These are phyloP conservation scores for Ophiostoma australiae DNA, from an alignment of 2,329 filamentous ascomycete species.

Conservation along the genomic window DNA sequence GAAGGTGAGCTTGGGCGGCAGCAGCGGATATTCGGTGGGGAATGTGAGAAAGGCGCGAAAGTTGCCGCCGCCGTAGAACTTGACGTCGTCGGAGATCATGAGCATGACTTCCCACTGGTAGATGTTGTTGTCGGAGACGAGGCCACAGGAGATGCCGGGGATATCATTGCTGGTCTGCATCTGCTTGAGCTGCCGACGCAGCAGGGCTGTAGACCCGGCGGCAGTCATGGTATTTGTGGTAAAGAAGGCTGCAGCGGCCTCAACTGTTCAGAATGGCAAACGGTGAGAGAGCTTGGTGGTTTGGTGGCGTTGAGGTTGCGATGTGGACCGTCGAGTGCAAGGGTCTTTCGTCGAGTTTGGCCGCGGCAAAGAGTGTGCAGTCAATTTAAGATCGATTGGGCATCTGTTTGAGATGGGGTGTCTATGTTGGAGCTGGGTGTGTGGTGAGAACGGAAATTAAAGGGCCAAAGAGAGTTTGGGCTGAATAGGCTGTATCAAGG, in stretches of 20 bases:
- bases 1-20: constrained; percentile 86
- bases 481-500: not conserved
- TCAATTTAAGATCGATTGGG: not conserved
- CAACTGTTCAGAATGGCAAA: not conserved
- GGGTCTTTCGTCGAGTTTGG: not conserved
- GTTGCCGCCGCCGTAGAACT: constrained; percentile 89
- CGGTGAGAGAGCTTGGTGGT: not conserved
- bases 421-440: not conserved
- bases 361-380: not conserved
- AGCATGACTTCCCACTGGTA: constrained; percentile 99
- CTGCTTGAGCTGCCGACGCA: constrained; percentile 82
- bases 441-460: not conserved
- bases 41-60: constrained; percentile 84
- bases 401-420: not conserved
- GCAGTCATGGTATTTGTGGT: constrained; percentile 20
- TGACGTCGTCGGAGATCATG: constrained; percentile 93
- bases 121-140: constrained; percentile 78
- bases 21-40: constrained; percentile 76
- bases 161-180: constrained; percentile 91
- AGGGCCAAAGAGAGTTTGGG: not conserved
- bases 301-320: not conserved
- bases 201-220: constrained; percentile 49
- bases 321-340: not conserved
- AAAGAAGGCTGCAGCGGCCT: too few species aligned
- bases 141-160: constrained; percentile 86